Conservation (phyloP, 1,284 basidiomycete species). For the Stereum hirsutum region DNA sequence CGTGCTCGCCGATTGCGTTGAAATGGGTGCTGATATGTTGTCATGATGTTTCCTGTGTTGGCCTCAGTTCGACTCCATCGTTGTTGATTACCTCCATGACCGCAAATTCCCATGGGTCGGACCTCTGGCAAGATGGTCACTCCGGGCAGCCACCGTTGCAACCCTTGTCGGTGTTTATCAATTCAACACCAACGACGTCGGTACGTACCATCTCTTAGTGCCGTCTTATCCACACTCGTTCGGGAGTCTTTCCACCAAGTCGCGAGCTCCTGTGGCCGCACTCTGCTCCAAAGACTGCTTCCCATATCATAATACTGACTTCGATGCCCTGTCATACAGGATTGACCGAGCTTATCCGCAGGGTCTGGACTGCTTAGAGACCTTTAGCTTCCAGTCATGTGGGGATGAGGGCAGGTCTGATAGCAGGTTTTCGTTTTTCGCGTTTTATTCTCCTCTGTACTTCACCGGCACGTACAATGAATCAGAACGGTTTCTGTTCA, state of each 20-base stretch:
- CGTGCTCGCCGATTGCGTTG: background rate
- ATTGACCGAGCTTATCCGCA: conserved; percentile 11
- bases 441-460: too few relatives aligned
- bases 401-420: too few relatives aligned
- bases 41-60: background rate
- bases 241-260: background rate
- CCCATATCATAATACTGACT: too few relatives aligned
- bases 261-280: too few relatives aligned
- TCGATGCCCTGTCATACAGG: background rate
- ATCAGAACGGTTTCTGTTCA: too few relatives aligned
- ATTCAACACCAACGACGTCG: conserved; percentile 96
- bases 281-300: too few relatives aligned
- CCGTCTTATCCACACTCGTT: conserved; percentile 3
- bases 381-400: too few relatives aligned
- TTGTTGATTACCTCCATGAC: conserved; percentile 89
- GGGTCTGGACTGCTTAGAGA: conserved; percentile 12
- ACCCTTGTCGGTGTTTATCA: conserved; percentile 90
- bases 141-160: conserved; percentile 76
- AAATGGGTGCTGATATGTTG: background rate
- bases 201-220: conserved; percentile 42
- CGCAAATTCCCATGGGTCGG: conserved; percentile 89
- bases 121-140: conserved; percentile 60
- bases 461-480: too few relatives aligned
- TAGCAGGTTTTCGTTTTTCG: too few relatives aligned
- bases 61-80: conserved; percentile 55